Conservation (phyloP, 2,329 filamentous ascomycete genomes). For the Penicillium sp. region DNA sequence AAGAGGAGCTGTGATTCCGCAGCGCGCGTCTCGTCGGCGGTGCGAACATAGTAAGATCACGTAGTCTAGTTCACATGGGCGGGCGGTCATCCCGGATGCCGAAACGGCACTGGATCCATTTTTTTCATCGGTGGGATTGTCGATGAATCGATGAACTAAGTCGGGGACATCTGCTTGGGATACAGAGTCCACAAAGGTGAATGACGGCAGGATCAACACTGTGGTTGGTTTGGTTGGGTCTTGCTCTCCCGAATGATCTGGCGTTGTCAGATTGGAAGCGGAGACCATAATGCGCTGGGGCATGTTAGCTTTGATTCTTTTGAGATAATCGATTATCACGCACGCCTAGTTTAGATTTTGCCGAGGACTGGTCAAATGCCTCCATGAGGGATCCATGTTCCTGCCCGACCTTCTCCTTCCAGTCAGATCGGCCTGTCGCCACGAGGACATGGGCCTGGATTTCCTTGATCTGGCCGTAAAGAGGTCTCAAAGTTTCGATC, state of each 20-base stretch:
- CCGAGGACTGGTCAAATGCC: slow-evolving; percentile 46
- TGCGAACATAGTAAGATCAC: slow-evolving; percentile 89
- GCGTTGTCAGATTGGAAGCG: slow-evolving; percentile 34
- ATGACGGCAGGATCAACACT: slow-evolving; percentile 77
- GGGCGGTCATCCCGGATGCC: slow-evolving; percentile 42
- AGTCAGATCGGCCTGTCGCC: slow-evolving; percentile 40
- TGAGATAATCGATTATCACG: slow-evolving; percentile 4
- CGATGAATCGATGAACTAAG: slow-evolving; percentile 67
- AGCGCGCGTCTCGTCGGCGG: slow-evolving; percentile 82
- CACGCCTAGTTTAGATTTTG: slow-evolving; percentile 68
- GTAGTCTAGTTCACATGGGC: slow-evolving; percentile 73
- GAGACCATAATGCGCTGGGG: slow-evolving; percentile 37
- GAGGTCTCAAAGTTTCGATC: slow-evolving; percentile 28
- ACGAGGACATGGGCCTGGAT: slow-evolving; percentile 39
- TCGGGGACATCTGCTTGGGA: slow-evolving; percentile 64
- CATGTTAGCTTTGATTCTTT: not conserved
- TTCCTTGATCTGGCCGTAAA: slow-evolving; percentile 40
- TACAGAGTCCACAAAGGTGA: slow-evolving; percentile 76
- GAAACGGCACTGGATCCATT: slow-evolving; percentile 33
- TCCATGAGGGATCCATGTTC: slow-evolving; percentile 54
- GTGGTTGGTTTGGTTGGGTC: slow-evolving; percentile 57
- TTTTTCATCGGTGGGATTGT: slow-evolving; percentile 52
- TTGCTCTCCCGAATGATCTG: slow-evolving; percentile 11
- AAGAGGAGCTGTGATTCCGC: slow-evolving; percentile 83
- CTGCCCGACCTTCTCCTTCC: slow-evolving; percentile 36